Evolutionary conservation across 2,329 filamentous ascomycete species (phyloP).

Genomic region (Botrytis paeoniae): DNA sequence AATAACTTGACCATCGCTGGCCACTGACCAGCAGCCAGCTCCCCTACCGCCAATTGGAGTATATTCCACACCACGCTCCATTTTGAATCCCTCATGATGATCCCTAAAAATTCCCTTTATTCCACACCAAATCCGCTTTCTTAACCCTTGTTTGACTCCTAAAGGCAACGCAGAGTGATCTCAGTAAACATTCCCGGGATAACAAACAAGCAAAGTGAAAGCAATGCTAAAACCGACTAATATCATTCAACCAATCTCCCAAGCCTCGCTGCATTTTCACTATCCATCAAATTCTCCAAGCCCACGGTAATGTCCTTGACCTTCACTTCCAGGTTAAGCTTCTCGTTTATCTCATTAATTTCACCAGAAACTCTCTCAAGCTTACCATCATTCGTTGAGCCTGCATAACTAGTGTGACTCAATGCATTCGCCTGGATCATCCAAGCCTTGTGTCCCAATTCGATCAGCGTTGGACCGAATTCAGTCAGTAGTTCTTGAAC

Average conservation of each 20-base stretch:
- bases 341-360: neutral
- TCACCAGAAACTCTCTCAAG: neutral
- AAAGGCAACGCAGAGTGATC: neutral
- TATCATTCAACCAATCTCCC: neutral
- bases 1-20: neutral
- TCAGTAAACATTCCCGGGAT: conserved; percentile 8
- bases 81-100: neutral
- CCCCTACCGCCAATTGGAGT: neutral
- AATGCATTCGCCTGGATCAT: conserved; percentile 29
- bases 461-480: conserved; percentile 25
- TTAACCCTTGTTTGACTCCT: neutral
- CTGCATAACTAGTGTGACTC: conserved; percentile 25
- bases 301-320: neutral
- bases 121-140: conserved; percentile 6
- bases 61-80: conserved; percentile 5
- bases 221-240: neutral
- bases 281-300: neutral
- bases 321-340: neutral
- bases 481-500: conserved; percentile 23
- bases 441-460: conserved; percentile 28
- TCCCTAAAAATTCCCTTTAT: conserved; percentile 8
- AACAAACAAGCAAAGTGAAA: neutral
- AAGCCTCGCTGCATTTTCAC: neutral
- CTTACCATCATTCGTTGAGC: conserved; percentile 15
- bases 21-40: neutral